Evolutionary conservation across 129 eudicot genomes (phyloP), one percentile per base, ranked within the genome.

Genomic region (Artemisia argyi): DNA sequence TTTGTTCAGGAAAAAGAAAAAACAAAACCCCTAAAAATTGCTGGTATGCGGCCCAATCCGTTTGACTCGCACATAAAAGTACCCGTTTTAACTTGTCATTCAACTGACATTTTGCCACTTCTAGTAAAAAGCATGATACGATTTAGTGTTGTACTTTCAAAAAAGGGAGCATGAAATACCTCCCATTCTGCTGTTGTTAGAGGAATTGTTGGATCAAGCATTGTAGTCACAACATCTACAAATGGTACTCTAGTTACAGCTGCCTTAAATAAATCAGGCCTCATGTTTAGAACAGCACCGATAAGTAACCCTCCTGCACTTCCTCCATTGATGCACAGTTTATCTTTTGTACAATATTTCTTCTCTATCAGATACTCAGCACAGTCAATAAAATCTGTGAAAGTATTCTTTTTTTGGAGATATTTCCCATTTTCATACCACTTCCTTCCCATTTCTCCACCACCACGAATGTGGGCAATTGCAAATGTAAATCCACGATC

Each of bases 161-260:
- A 52, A 26, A 74, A 79, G 17, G 15, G 10, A 59, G 35, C 32
- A 73, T 47, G 18, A 32, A 79, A 72, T 16, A 90, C 98, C 97
- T 94, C 98, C 98, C 98, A 94, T 82, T 94, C 98, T 20, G 96
- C 78, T 16, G 98, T 94, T 64, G 98, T 94, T 50, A 94, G 89
- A 72, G 98, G 98, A 86, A 94, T 94, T 53, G 97, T 80, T 56
- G 98, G 98, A 79, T 94, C 98, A 61, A 94, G 97, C 98, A 94
- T 94, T 54, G 98, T 94, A 53, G 98, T 94, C 76, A 94, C 68
- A 56, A 90, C 98, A 84, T 94, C 98, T 49, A 94, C 96, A 81
- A 94, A 90, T 57, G 98, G 97, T 61, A 94, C 98, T 61, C 98
- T 97, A 67, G 87, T 96, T 18, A 94, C 90, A 79, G 96, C 98